These are phyloP conservation scores for Stemphylium beticola DNA, from an alignment of 2,329 filamentous ascomycete genomes.

Conservation along the genomic window DNA sequence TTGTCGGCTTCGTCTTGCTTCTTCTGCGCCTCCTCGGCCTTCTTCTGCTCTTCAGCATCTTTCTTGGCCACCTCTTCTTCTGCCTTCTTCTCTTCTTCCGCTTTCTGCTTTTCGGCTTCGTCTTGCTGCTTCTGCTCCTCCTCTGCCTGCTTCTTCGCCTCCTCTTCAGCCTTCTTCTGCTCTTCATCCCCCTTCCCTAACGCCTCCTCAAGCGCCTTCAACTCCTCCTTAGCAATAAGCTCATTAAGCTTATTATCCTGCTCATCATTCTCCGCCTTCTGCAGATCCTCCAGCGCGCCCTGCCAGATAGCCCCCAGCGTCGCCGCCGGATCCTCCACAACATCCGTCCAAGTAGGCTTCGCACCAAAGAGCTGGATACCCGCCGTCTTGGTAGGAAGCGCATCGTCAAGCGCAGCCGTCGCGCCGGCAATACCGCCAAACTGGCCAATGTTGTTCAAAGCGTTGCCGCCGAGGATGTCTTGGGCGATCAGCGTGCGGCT, in stretches of 20 bases:
- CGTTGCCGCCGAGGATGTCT: conserved; percentile 32
- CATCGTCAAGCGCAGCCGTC: conserved; percentile 12
- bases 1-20: conserved; percentile 1
- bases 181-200: conserved; percentile 3
- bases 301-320: conserved; percentile 37
- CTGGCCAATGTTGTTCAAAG: conserved; percentile 15
- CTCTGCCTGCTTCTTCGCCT: conserved; percentile 11
- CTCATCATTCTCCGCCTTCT: conserved; percentile 29
- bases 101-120: conserved; percentile 5
- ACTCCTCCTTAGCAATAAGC: conserved; percentile 26
- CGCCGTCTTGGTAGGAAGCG: conserved; percentile 30
- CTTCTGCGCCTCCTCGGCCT: background rate
- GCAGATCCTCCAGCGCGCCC: conserved; percentile 32
- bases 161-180: conserved; percentile 6
- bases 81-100: background rate
- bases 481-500: conserved; percentile 31
- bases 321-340: conserved; percentile 38
- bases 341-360: conserved; percentile 33
- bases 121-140: conserved; percentile 7
- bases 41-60: background rate
- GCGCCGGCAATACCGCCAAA: conserved; percentile 23
- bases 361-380: conserved; percentile 36
- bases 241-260: conserved; percentile 33
- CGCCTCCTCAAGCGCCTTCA: conserved; percentile 20
- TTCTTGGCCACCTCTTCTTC: background rate